phyloP scores from a whole-genome alignment of 371 early-diverging fungal species.

The Mortierella sp. region DNA sequence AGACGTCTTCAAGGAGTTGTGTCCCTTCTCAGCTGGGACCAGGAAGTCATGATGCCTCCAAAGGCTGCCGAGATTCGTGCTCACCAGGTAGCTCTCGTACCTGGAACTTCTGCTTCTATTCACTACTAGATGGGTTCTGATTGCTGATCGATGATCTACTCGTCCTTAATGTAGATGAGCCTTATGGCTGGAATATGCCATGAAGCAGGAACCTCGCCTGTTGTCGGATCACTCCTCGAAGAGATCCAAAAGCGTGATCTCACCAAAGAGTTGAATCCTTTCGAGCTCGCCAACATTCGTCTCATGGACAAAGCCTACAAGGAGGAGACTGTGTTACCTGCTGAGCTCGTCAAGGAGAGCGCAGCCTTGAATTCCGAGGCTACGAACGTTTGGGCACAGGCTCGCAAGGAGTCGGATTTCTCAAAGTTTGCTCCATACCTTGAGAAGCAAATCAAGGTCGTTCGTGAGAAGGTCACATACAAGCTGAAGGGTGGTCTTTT shows the following conservation, averaged over 20 bases:
- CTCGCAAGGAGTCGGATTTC: constrained; percentile 48
- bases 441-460: constrained; percentile 36
- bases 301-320: constrained; percentile 28
- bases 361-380: constrained; percentile 37
- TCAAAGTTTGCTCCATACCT: constrained; percentile 51
- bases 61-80: constrained; percentile 39
- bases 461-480: constrained; percentile 37
- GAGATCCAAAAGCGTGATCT: constrained; percentile 37
- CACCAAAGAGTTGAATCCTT: constrained; percentile 24
- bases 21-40: constrained; percentile 46
- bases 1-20: constrained; percentile 21
- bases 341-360: constrained; percentile 30
- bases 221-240: constrained; percentile 42
- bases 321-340: constrained; percentile 26
- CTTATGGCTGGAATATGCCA: constrained; percentile 46
- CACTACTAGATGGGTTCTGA: too few species aligned
- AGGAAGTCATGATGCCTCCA: constrained; percentile 55
- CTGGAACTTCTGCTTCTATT: not conserved
- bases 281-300: constrained; percentile 54
- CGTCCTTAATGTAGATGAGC: constrained; percentile 14
- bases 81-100: constrained; percentile 24
- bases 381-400: constrained; percentile 38
- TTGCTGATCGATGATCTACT: not conserved
- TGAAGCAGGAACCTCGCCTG: constrained; percentile 32
- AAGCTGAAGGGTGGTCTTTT: constrained; percentile 32